Evolutionary conservation across 108 stramenopile species (phyloP), one percentile per base, ranked within the genome.

Genomic region (Skeletonema potamos): DNA sequence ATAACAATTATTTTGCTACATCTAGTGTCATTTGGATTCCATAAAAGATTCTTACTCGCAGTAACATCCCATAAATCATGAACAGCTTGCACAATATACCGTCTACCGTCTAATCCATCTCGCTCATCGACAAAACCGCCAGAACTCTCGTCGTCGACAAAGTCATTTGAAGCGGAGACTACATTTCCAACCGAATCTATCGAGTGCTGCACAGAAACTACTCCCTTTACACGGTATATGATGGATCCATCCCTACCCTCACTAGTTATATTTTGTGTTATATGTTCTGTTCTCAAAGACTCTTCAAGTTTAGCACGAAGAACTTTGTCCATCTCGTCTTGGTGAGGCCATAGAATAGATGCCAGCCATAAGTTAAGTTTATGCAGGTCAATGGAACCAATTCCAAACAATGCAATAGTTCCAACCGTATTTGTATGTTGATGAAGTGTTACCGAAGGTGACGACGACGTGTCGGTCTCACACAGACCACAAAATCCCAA

Each of bases 61-160:
- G 83, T 76, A 48, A 87, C 77, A 67, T 91, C 86, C 97, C 95
- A 87, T 59, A 96, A 57, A 90, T 98, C 86, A 82, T 95, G 54
- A 51, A 99, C 89, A 9, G 87, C 89, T 69, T 93, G 90, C 0
- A 94, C 81, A 60, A 91, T 89, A 57, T 79, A 86, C 29, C 85
- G 65, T 34, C 93, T 77, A 13, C 46, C 37, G 62, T 92, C 91
- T 24, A 84, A 30, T 9, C 86, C 63, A 61, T 68, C 70, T 12
- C 55, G 46, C 27, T 57, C 13, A 13, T 73, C 39, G 17, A 76
- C 44, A 32, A 41, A 44, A n/a, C 66, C 61, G 10, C 44, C 28
- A 48, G 34, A 37, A 9, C 17, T 39, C 43, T 36, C 75, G 24
- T 66, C 68, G 58, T 73, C 67, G 12, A 54, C 59, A 56, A 56